Base-by-base conservation (phyloP, 2,329 filamentous ascomycete genomes). In the Botrytis medusae region DNA sequence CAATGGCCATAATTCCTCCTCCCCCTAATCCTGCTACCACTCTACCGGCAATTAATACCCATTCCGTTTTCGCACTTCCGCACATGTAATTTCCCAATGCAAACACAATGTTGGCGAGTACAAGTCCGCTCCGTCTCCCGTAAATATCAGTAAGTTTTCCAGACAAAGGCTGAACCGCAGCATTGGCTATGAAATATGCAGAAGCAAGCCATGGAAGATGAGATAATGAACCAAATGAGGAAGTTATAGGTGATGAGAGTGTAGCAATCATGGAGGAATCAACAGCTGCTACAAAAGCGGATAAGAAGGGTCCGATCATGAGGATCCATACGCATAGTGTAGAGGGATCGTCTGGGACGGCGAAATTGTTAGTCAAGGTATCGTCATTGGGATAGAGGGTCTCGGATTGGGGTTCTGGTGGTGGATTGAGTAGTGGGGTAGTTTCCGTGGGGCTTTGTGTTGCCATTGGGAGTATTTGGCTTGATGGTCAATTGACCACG, bases 101-200 rank as follows among this genome's bases (percentile, higher is more conserved):
- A 79, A 93, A 93, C 68, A 92, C 81, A 34, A 83, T 80, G 77
- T 92, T 92, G 3, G 88, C 86, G 76, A 91, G 89, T 9, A 93
- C 83, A 9, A 94, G 83, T 75, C 87, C 89, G 78, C 86, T 78
- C 78, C 93, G 92, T 9, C 91, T 87, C 18, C 91, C 90, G 77
- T 93, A 92, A 46, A 93, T 91, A 78, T 93, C 91, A 64, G 86
- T 89, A 6, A 93, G 84, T 77, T 91, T 92, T 65, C 91, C 91
- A 77, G 92, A 94, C 0, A 94, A 83, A 1, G 92, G 92, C 80
- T 95, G 92, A 77, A 92, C 93, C 29, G 90, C 90, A 3, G 92
- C 93, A 69, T 93, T 83, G 2, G 92, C 93, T 71, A 95, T 85
- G 78, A 94, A 92, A 80, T 95, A 92, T 14, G 87, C 87, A 74